Percentiles rank a stretch among this genome's conserved stretches.
Conservation (phyloP, 2,329 filamentous ascomycete genomes). For the Fusarium abutilonis region DNA sequence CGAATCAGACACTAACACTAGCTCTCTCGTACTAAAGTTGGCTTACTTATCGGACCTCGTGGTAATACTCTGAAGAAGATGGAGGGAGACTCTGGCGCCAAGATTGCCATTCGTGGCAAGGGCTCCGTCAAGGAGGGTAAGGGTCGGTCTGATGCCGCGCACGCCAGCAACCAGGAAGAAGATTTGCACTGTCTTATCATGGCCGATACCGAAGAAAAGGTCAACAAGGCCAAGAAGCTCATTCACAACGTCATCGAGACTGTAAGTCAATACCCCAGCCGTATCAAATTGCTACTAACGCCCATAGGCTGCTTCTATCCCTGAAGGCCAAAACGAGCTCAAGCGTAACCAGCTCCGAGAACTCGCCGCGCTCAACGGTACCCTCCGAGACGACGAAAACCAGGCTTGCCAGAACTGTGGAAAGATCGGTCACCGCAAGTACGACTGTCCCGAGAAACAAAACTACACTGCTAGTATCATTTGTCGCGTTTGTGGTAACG, state of each 20-base stretch:
- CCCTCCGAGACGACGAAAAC: conserved; percentile 97
- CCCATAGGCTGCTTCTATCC: conserved; percentile 90
- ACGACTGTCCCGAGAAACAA: conserved; percentile 96
- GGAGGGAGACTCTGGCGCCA: conserved; percentile 96
- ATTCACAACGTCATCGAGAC: conserved; percentile 99
- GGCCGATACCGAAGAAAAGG: conserved; percentile 99
- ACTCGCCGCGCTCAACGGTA: conserved; percentile 97
- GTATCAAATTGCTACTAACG: conserved; percentile 38
- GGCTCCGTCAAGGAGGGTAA: conserved; percentile 99
- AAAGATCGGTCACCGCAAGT: conserved; percentile 98
- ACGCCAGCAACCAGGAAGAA: conserved; percentile 99
- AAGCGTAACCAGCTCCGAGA: conserved; percentile 99
- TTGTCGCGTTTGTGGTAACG: conserved; percentile 96
- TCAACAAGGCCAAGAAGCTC: conserved; percentile 98
- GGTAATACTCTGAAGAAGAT: conserved; percentile 99
- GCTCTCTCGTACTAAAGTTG: conserved; percentile 91
- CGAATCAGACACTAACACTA: conserved; percentile 84
- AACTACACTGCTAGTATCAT: conserved; percentile 99
- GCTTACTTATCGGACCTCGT: conserved; percentile 99
- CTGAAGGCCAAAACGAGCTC: conserved; percentile 97
- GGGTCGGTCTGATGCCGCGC: conserved; percentile 96
- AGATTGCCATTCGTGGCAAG: conserved; percentile 99
- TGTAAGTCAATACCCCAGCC: conserved; percentile 64
- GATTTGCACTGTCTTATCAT: conserved; percentile 99
- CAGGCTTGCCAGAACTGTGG: conserved; percentile 99